phyloP scores from a whole-genome alignment of 441 rosid species.

The Melastoma candidum region DNA sequence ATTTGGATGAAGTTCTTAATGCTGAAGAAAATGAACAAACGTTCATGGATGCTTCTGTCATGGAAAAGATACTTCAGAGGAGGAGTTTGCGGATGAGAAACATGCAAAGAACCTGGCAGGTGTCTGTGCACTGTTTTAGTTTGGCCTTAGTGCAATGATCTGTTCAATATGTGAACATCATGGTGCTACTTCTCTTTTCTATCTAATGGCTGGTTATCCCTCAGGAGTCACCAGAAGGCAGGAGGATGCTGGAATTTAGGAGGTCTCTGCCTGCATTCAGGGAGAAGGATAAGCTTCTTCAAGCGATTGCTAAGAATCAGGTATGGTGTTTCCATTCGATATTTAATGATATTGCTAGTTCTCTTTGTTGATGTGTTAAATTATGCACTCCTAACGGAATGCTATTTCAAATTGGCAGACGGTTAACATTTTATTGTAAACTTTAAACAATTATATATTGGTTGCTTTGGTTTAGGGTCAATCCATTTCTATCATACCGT shows the following conservation, averaged over 20 bases:
- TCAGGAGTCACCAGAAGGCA: constrained; percentile 95
- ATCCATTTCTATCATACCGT: too few species aligned
- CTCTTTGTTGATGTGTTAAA: too few species aligned
- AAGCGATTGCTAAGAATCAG: constrained; percentile 98
- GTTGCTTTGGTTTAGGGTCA: too few species aligned
- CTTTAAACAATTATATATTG: too few species aligned
- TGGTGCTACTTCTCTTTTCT: too few species aligned
- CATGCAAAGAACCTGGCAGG: constrained; percentile 96
- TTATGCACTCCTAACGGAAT: too few species aligned
- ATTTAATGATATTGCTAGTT: neutral
- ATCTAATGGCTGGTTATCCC: too few species aligned
- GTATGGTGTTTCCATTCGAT: constrained; percentile 24
- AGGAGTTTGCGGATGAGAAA: constrained; percentile 89
- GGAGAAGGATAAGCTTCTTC: constrained; percentile 89
- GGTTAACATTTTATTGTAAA: too few species aligned
- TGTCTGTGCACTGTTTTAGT: constrained; percentile 7
- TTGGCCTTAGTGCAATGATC: too few species aligned
- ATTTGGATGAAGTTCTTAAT: constrained; percentile 35
- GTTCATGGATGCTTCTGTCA: constrained; percentile 71
- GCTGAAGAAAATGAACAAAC: constrained; percentile 43
- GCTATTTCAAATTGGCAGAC: too few species aligned
- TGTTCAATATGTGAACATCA: too few species aligned
- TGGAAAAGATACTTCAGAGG: constrained; percentile 92
- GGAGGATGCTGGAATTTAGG: constrained; percentile 65
- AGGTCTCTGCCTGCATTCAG: constrained; percentile 76